These are phyloP conservation scores for Ceratocystis cubensis DNA, from an alignment of 2,329 filamentous ascomycete genomes.

Conservation along the genomic window DNA sequence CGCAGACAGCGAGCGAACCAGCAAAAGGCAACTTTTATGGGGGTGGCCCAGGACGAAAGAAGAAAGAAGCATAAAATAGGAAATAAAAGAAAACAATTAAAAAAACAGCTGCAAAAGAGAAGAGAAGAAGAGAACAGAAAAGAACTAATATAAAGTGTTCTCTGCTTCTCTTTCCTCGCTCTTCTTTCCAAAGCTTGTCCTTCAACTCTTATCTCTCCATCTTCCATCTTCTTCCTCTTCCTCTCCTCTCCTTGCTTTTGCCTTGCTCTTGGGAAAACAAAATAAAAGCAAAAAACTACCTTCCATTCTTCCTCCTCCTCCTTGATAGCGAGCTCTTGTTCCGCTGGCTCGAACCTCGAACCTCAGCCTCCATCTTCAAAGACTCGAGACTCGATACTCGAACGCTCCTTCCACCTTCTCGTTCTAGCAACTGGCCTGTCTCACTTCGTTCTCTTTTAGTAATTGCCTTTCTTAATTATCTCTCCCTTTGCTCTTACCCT, in stretches of 20 bases:
- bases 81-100: background rate
- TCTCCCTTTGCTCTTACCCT: conserved; percentile 3
- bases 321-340: background rate
- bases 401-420: conserved; percentile 5
- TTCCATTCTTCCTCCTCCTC: background rate
- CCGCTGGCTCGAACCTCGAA: background rate
- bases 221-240: background rate
- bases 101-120: background rate
- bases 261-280: background rate
- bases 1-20: conserved; percentile 9
- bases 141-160: conserved; percentile 8
- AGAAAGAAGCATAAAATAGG: background rate
- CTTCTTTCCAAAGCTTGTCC: background rate
- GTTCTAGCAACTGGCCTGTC: background rate
- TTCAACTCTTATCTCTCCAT: background rate
- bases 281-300: too few species aligned
- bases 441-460: conserved; percentile 1
- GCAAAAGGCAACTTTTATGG: background rate
- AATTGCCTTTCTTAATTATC: conserved; percentile 5
- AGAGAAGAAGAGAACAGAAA: background rate
- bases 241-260: background rate
- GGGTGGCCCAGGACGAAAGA: background rate
- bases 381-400: background rate
- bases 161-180: background rate
- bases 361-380: background rate